A percentile compares a stretch with the other conserved stretches of the same genome.
phyloP scores from a whole-genome alignment of 2,329 filamentous ascomycete genomes.

The Xylariaceae sp. region DNA sequence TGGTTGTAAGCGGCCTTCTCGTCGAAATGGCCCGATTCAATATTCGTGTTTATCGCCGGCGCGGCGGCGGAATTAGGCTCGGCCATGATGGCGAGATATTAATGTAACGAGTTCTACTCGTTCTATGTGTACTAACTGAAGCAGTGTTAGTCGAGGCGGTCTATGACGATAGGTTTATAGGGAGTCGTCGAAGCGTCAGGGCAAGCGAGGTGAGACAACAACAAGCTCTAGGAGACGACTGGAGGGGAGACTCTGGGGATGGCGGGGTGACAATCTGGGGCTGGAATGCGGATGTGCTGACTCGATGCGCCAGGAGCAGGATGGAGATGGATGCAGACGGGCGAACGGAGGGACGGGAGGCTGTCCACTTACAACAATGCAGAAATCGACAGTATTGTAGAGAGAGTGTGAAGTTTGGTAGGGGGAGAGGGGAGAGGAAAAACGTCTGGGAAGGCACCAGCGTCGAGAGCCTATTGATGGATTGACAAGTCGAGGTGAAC shows the following conservation, averaged over 20 bases:
- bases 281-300: constrained; percentile 24
- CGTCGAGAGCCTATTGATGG: constrained; percentile 21
- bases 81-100: constrained; percentile 43
- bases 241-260: background rate
- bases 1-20: constrained; percentile 49
- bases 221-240: background rate
- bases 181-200: constrained; percentile 3
- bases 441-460: constrained; percentile 22
- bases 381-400: constrained; percentile 5
- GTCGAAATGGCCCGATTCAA: constrained; percentile 60
- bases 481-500: constrained; percentile 22
- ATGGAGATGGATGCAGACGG: constrained; percentile 3
- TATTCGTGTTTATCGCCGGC: constrained; percentile 58
- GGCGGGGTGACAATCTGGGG: background rate
- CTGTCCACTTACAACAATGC: constrained; percentile 8
- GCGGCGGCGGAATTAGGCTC: constrained; percentile 48
- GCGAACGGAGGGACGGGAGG: too few relatives aligned
- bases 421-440: background rate
- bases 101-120: constrained; percentile 23
- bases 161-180: background rate
- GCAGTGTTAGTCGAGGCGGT: constrained; percentile 8
- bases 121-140: constrained; percentile 16
- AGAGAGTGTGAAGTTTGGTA: background rate
- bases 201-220: background rate
- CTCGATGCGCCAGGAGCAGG: constrained; percentile 14